Conservation (phyloP, 148 eudicot species). For the Hydrangea macrophylla region DNA sequence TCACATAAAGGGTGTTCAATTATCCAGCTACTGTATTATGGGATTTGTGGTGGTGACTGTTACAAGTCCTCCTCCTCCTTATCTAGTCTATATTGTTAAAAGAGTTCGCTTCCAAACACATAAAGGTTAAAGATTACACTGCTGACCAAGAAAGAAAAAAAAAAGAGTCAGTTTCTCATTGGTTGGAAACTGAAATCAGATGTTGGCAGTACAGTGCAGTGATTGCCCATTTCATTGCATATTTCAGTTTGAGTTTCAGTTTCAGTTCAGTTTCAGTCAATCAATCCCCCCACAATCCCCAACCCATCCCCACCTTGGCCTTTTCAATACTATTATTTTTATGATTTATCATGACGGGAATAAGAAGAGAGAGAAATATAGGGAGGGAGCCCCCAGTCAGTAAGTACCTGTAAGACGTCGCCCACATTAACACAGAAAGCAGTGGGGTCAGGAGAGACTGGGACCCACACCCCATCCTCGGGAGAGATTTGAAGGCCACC, state of each 20-base stretch:
- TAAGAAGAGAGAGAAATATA: neutral
- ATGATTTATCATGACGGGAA: neutral
- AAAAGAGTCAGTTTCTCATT: too few relatives aligned
- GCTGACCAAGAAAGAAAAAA: too few relatives aligned
- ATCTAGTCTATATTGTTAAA: too few relatives aligned
- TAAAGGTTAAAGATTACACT: too few relatives aligned
- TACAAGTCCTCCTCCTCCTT: too few relatives aligned
- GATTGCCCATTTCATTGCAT: neutral
- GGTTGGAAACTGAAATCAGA: neutral
- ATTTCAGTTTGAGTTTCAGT: too few relatives aligned
- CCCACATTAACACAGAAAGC: conserved; percentile 44
- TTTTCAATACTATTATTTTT: neutral
- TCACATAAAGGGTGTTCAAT: too few relatives aligned
- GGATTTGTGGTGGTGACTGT: too few relatives aligned
- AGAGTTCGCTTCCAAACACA: too few relatives aligned
- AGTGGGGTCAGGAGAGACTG: conserved; percentile 34
- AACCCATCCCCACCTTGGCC: too few relatives aligned
- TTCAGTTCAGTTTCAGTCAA: neutral
- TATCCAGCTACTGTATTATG: too few relatives aligned
- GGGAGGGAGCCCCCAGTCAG: too few relatives aligned
- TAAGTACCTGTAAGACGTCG: conserved; percentile 36
- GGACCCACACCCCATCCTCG: conserved; percentile 40
- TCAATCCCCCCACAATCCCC: neutral
- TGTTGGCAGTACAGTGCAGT: neutral
- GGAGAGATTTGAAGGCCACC: conserved; percentile 40